Base-by-base conservation (phyloP, 108 stramenopile genomes). In the Cyclotella sp. region DNA sequence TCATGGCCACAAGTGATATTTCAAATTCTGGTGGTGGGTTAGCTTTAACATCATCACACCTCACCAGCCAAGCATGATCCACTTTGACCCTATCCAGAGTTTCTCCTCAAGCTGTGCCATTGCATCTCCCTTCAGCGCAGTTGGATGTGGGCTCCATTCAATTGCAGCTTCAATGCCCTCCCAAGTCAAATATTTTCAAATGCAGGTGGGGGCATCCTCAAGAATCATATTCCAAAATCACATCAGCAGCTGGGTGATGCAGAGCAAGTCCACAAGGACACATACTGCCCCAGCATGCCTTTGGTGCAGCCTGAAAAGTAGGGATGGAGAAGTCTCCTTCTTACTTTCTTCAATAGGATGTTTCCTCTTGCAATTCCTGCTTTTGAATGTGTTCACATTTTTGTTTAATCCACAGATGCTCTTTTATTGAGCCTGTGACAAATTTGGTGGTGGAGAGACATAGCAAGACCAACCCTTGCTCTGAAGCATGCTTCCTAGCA, bases 91-190 rank as follows among this genome's bases (percentile, higher is more conserved):
- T 55, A 0, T 30, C 57, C 8, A 63, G 29, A 19, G 69, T 68
- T 0, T 24, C 12, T 12, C 49, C 40, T 19, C 57, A 29, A 9
- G n/a, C n/a, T 69, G 28, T 3, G 4, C 54, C 19, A 76, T 76
- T 21, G 75, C 68, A 3, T 69, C 75, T 8, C 26, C 18, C 47
- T 26, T 13, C 28, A 30, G 16, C 6, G 75, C 75, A 2, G 75
- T 70, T 11, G 22, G 13, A 18, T 76, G 75, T 0, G 74, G 65
- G 0, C 74, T 66, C 7, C 66, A n/a, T 27, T n/a, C 45, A 0
- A 75, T 42, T 1, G 75, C 75, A 7, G 16, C 68, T 24, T 70
- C 59, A 9, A 76, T 70, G 29, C 61, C 21, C 44, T 60, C 30
- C 24, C 14, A 0, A 9, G 75, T 39, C 75, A 67, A 76, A 44